phyloP scores from a whole-genome alignment of 805 yeast species.

The Zygotorulaspora danielsina region DNA sequence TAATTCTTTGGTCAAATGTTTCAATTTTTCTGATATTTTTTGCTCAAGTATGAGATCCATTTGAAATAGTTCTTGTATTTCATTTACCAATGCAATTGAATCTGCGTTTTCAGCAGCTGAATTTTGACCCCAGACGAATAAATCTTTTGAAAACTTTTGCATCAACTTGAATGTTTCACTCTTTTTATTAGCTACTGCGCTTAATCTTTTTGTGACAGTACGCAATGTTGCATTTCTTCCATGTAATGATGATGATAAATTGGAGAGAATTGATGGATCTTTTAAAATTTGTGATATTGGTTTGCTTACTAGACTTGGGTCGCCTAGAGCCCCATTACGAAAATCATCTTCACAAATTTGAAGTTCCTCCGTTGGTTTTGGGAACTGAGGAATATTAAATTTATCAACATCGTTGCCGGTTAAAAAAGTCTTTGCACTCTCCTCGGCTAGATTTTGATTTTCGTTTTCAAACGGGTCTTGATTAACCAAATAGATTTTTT shows the following conservation, averaged over 20 bases:
- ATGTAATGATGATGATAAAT: slow-evolving; percentile 7
- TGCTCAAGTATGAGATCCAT: slow-evolving; percentile 26
- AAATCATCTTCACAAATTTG: neutral
- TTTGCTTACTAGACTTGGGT: slow-evolving; percentile 1
- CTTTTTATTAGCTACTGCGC: slow-evolving; percentile 18
- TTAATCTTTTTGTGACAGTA: slow-evolving; percentile 19
- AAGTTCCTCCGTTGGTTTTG: slow-evolving; percentile 2
- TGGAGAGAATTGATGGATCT: slow-evolving; percentile 10
- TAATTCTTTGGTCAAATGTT: slow-evolving; percentile 17
- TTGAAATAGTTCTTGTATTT: slow-evolving; percentile 22
- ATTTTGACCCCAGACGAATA: slow-evolving; percentile 22
- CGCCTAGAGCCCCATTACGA: neutral
- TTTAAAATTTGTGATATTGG: slow-evolving; percentile 8
- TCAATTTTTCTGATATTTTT: slow-evolving; percentile 18
- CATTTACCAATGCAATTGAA: slow-evolving; percentile 16
- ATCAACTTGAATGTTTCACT: slow-evolving; percentile 19
- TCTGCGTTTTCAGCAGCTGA: slow-evolving; percentile 13
- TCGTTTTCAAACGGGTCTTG: slow-evolving; percentile 1
- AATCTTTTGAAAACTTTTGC: slow-evolving; percentile 21
- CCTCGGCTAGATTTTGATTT: slow-evolving; percentile 5
- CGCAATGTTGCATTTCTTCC: slow-evolving; percentile 16
- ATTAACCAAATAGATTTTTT: slow-evolving; percentile 1
- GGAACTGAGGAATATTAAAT: slow-evolving; percentile 13
- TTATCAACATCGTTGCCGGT: slow-evolving; percentile 22
- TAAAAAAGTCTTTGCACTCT: slow-evolving; percentile 28